Evolutionary conservation across 2,329 filamentous ascomycete species (phyloP), one percentile per base, ranked within the genome.

Genomic region (Penicillium italicum): DNA sequence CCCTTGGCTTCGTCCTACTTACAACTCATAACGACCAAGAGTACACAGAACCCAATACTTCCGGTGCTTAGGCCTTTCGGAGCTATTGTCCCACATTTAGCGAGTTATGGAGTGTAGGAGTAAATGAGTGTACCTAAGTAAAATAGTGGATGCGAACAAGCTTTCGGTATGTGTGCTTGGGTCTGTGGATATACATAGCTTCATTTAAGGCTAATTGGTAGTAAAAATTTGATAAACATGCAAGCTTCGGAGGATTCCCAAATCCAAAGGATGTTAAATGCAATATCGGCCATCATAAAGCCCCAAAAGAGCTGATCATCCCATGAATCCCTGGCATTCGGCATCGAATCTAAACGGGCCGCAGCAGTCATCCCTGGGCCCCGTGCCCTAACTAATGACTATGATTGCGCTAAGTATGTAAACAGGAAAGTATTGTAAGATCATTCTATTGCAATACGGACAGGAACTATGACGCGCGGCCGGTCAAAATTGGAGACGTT

Each of bases 401-500:
- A 46, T n/a, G 6, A 20, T 20, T 10, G n/a, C 42, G 9, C 20
- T 9, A 14, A 28, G n/a, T 26, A 26, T 8, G 40, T 24, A 8
- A 36, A 53, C 14, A 16, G 22, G 12, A 7, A 50, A 55, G 26
- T 53, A 50, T 41, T 45, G 36, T n/a, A 24, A 10, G n/a, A 22
- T 18, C 14, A 22, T 51, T 44, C 44, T 30, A 38, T 62, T 60
- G 51, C 33, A 31, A 62, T 55, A 48, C 53, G 18, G 34, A 56
- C 51, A 63, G 48, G 53, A 58, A 56, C 28, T 56, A 52, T 63
- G 63, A 63, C 60, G 59, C 63, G 62, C 59, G 63, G 56, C 57
- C 57, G 20, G 61, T 57, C 55, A 43, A 38, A 43, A 57, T 55
- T 20, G 38, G 14, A 34, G 50, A 53, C 30, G 30, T 45, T 57